phyloP scores from a whole-genome alignment of 345 rosid genomes.

The Populus deltoides region DNA sequence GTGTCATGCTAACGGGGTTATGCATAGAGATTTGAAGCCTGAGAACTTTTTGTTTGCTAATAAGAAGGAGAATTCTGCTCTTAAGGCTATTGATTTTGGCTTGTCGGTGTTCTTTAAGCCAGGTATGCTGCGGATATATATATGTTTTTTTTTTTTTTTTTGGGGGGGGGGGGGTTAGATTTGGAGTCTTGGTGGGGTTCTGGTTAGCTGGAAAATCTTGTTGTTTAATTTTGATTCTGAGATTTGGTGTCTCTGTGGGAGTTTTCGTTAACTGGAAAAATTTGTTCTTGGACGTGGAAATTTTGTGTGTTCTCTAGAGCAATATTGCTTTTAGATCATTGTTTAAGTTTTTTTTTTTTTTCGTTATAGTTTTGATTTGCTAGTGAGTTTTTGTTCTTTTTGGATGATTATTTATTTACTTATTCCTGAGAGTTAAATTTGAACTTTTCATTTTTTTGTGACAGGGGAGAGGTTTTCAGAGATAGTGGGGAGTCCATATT shows the following conservation, averaged over 20 bases:
- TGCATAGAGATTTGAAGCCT: conserved; percentile 94
- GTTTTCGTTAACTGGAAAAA: background rate
- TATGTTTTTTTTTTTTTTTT: too few relatives aligned
- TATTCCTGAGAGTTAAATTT: background rate
- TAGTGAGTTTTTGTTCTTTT: background rate
- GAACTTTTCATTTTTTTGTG: background rate
- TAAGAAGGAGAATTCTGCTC: conserved; percentile 76
- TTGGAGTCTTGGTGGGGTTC: background rate
- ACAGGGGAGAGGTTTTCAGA: conserved; percentile 76
- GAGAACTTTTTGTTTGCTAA: conserved; percentile 90
- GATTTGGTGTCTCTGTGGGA: background rate
- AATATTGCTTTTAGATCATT: conserved; percentile 8
- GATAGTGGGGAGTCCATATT: conserved; percentile 96
- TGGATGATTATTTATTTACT: background rate
- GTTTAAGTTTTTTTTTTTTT: too few relatives aligned
- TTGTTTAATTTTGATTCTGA: background rate
- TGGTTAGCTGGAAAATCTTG: background rate
- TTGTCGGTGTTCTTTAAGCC: conserved; percentile 84
- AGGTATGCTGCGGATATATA: conserved; percentile 36
- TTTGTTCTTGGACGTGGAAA: background rate
- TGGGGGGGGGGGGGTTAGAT: background rate
- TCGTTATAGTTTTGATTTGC: background rate
- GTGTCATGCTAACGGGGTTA: conserved; percentile 91
- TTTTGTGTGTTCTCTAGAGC: background rate
- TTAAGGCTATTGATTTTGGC: conserved; percentile 93